phyloP scores from a whole-genome alignment of 352 stramenopile genomes.

The Globisporangium abappressorium region DNA sequence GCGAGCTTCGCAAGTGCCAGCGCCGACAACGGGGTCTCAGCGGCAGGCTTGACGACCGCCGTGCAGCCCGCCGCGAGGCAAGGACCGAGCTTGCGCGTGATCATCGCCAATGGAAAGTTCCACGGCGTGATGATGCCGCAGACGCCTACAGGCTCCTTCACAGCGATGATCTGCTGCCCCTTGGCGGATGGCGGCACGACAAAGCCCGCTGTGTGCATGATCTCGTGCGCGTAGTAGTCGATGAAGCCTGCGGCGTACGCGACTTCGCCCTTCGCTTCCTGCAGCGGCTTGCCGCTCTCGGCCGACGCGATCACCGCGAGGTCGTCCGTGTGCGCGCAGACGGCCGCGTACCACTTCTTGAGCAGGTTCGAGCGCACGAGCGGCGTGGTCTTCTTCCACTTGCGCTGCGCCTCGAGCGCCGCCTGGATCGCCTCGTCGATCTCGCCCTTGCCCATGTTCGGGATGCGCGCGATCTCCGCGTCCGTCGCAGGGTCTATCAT shows the following conservation, averaged over 20 bases:
- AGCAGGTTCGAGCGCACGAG: slow-evolving; percentile 64
- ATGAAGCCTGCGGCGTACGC: slow-evolving; percentile 93
- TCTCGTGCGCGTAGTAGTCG: slow-evolving; percentile 96
- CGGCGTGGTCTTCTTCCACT: slow-evolving; percentile 72
- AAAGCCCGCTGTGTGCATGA: slow-evolving; percentile 85
- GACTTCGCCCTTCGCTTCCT: slow-evolving; percentile 94
- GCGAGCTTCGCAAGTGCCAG: slow-evolving; percentile 91
- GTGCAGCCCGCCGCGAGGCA: slow-evolving; percentile 94
- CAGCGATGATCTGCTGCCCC: slow-evolving; percentile 69
- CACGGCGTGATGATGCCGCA: slow-evolving; percentile 95
- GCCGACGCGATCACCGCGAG: slow-evolving; percentile 93
- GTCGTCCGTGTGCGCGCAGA: slow-evolving; percentile 68
- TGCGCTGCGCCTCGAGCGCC: slow-evolving; percentile 56
- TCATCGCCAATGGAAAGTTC: slow-evolving; percentile 99
- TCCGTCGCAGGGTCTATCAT: slow-evolving; percentile 69
- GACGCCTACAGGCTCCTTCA: slow-evolving; percentile 94
- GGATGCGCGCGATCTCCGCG: slow-evolving; percentile 61
- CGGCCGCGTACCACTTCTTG: slow-evolving; percentile 81
- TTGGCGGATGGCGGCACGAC: slow-evolving; percentile 55
- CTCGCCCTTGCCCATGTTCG: slow-evolving; percentile 67
- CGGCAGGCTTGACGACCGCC: slow-evolving; percentile 95
- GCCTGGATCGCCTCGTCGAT: slow-evolving; percentile 70
- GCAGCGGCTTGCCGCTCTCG: slow-evolving; percentile 96
- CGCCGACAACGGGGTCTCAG: slow-evolving; percentile 95
- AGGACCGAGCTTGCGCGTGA: slow-evolving; percentile 95